Evolutionary conservation across 2,329 filamentous ascomycete genomes (phyloP).

Genomic region (Sphaerulina musiva): DNA sequence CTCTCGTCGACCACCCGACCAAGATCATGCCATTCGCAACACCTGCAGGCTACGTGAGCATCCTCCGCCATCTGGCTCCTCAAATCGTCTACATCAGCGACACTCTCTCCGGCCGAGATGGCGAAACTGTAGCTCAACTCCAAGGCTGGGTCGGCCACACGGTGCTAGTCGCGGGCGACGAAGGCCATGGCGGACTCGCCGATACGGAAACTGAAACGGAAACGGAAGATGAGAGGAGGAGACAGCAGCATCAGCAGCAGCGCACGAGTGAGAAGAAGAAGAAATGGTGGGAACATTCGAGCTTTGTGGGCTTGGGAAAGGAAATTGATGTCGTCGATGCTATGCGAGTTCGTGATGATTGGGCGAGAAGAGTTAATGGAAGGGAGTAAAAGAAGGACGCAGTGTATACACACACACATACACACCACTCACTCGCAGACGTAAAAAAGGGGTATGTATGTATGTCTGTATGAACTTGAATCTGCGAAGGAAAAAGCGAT

Average conservation of each 20-base stretch:
- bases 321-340: constrained; percentile 85
- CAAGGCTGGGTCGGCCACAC: constrained; percentile 57
- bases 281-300: constrained; percentile 72
- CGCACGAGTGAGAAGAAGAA: constrained; percentile 36
- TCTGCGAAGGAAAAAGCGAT: background rate
- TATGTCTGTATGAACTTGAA: too few species aligned
- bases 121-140: constrained; percentile 63
- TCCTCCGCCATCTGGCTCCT: constrained; percentile 77
- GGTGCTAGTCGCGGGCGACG: constrained; percentile 58
- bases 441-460: background rate
- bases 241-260: constrained; percentile 26
- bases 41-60: constrained; percentile 73
- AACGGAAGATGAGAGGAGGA: constrained; percentile 51
- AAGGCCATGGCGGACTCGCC: constrained; percentile 71
- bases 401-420: too few species aligned
- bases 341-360: constrained; percentile 76
- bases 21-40: constrained; percentile 88
- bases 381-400: constrained; percentile 31
- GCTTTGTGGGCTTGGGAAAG: constrained; percentile 77
- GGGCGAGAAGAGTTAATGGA: constrained; percentile 69
- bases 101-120: constrained; percentile 59
- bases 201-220: constrained; percentile 68
- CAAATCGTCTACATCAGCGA: constrained; percentile 82
- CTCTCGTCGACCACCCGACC: constrained; percentile 73
- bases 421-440: too few species aligned